Evolutionary conservation across 2,329 filamentous ascomycete species (phyloP), one percentile per base, ranked within the genome.

Genomic region (Penicillium sp.): DNA sequence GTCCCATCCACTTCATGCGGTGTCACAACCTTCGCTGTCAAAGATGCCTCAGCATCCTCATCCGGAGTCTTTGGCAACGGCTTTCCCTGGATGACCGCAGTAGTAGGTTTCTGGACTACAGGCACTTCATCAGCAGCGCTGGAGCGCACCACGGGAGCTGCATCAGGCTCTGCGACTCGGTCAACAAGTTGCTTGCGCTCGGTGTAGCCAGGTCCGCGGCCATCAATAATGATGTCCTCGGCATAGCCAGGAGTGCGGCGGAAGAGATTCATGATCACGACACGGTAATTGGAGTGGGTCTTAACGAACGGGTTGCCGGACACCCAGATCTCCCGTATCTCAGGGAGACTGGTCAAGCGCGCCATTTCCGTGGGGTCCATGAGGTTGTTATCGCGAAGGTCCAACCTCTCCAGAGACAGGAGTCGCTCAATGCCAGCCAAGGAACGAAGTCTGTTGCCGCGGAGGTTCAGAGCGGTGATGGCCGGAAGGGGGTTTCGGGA

Each of bases 251-350:
- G 91, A 0, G 91, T 92, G 57, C 86, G 88, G 61, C 95, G 87
- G 81, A 99, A 99, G 2, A 98, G 82, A 68, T 98, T 99, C 85
- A 99, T 97, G 61, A 98, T 96, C 21, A 87, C 90, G 62, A 96
- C 82, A 49, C 95, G 87, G 71, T 96, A 96, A 65, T 89, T 87
- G 57, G 88, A 83, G 71, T 97, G 91, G 1, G 91, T 93, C 65
- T 90, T 91, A 44, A 89, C 90, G 68, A 98, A 97, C 0, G 93
- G 91, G 68, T 99, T 99, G 22, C 91, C 91, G 59, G 90, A 85
- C 16, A 99, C 89, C 83, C 93, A 99, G 31, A 99, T 88, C 73
- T 98, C 93, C 57, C 88, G 87, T 63, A 99, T 89, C 52, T 97
- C 90, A 26, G 95, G 93, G 51, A 97, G 92, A 52, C 89, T 88